Conservation (phyloP, 2,329 filamentous ascomycete genomes). For the Fusarium cyanostomum region DNA sequence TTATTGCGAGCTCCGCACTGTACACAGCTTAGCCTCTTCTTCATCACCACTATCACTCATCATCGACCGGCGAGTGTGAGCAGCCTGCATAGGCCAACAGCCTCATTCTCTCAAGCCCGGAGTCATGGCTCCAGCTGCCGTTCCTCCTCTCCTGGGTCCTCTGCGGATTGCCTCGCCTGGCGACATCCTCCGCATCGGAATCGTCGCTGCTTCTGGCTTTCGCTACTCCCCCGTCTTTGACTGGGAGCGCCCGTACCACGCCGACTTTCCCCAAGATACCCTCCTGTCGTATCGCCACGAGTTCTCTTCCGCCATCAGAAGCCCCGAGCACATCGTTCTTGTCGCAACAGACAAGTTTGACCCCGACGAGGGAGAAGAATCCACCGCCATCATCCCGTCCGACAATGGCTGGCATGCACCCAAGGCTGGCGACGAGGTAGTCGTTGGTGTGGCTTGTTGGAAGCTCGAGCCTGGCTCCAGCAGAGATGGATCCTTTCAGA, state of each 20-base stretch:
- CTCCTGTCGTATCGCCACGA: background rate
- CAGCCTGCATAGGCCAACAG: background rate
- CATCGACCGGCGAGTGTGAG: background rate
- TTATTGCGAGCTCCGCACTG: no score
- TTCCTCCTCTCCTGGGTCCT: background rate
- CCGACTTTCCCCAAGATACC: slow-evolving; percentile 1
- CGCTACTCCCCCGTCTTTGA: background rate
- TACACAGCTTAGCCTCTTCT: no score
- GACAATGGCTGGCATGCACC: background rate
- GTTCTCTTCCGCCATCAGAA: background rate
- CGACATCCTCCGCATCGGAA: slow-evolving; percentile 1
- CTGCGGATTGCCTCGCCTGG: background rate
- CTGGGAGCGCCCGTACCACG: slow-evolving; percentile 6
- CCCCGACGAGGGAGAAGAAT: background rate
- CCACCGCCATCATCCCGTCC: background rate
- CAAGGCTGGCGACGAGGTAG: background rate
- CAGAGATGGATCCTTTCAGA: background rate
- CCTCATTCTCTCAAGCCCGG: no score
- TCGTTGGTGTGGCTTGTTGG: background rate
- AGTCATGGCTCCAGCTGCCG: background rate
- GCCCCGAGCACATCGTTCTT: background rate
- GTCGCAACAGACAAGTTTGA: slow-evolving; percentile 1
- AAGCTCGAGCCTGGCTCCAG: background rate
- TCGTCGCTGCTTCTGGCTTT: slow-evolving; percentile 4
- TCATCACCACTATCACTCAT: no score